Conservation (phyloP, 768 basidiomycete species). For the Mycena haematopus region DNA sequence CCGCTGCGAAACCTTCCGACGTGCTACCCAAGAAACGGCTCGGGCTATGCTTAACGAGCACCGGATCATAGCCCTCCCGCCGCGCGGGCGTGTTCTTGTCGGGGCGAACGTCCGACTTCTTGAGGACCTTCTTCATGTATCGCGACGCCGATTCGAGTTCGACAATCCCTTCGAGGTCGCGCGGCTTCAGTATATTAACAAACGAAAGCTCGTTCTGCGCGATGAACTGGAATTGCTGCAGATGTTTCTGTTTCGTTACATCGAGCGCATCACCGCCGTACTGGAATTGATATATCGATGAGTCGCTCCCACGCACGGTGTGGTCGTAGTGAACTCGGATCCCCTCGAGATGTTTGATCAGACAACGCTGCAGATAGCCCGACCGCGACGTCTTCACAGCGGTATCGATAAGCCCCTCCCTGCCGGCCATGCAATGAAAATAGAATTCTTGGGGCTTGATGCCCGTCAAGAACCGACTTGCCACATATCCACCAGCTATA, state of each 20-base stretch:
- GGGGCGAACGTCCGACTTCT: conserved; percentile 61
- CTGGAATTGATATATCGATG: conserved; percentile 92
- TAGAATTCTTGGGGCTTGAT: conserved; percentile 99
- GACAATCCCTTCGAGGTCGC: conserved; percentile 57
- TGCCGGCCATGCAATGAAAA: conserved; percentile 99
- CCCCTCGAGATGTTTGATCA: conserved; percentile 98
- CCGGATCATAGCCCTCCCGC: conserved; percentile 71
- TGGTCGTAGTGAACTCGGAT: conserved; percentile 97
- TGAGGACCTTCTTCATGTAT: conserved; percentile 92
- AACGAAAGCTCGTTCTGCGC: conserved; percentile 85
- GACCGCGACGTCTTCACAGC: conserved; percentile 99
- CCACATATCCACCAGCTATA: conserved; percentile 97
- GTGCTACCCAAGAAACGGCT: conserved; percentile 85
- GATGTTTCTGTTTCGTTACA: conserved; percentile 96
- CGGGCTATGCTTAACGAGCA: conserved; percentile 78
- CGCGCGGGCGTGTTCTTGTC: conserved; percentile 51
- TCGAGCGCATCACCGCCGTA: conserved; percentile 98
- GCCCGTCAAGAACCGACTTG: conserved; percentile 97
- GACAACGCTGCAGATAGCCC: conserved; percentile 95
- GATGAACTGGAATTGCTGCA: conserved; percentile 93
- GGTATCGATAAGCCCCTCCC: conserved; percentile 98
- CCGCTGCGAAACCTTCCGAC: conserved; percentile 88
- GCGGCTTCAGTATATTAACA: conserved; percentile 72
- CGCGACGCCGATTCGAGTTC: conserved; percentile 70
- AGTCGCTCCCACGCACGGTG: conserved; percentile 95